phyloP scores from a whole-genome alignment of 2,329 filamentous ascomycete genomes.

The Colletotrichum graminicola region DNA sequence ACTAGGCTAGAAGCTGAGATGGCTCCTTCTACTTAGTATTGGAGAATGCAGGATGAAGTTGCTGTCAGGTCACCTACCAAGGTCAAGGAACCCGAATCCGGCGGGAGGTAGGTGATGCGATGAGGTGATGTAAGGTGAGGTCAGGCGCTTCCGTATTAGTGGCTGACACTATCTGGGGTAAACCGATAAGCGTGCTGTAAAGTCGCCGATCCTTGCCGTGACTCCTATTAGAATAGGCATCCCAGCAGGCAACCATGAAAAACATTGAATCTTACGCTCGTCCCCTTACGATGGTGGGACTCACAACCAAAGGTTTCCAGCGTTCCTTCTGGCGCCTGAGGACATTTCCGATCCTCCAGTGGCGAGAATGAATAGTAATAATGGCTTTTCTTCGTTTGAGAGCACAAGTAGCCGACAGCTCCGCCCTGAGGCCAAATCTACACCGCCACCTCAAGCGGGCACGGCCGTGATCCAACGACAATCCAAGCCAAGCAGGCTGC shows the following conservation, averaged over 20 bases:
- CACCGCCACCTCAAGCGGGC: constrained; percentile 8
- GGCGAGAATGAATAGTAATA: background rate
- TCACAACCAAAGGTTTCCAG: background rate
- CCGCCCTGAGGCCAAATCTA: constrained; percentile 8
- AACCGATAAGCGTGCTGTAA: background rate
- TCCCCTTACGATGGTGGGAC: background rate
- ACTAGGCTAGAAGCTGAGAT: background rate
- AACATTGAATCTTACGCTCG: background rate
- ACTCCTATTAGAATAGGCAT: background rate
- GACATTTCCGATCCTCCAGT: background rate
- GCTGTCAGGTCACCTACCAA: background rate
- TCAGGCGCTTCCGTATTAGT: too few species aligned
- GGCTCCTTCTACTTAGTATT: background rate
- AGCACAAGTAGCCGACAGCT: constrained; percentile 1
- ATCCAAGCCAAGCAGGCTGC: constrained; percentile 1
- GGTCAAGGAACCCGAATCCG: background rate
- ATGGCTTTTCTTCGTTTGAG: background rate
- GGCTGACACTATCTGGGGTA: background rate
- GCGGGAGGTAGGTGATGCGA: background rate
- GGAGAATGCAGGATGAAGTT: background rate
- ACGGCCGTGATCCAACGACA: background rate
- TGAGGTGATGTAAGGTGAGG: too few species aligned
- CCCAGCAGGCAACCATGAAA: background rate
- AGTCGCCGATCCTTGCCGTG: background rate
- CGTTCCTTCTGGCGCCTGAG: background rate